Evolutionary conservation across 1,139 yeast genomes (phyloP).

Genomic region (Hansenula sp.): DNA sequence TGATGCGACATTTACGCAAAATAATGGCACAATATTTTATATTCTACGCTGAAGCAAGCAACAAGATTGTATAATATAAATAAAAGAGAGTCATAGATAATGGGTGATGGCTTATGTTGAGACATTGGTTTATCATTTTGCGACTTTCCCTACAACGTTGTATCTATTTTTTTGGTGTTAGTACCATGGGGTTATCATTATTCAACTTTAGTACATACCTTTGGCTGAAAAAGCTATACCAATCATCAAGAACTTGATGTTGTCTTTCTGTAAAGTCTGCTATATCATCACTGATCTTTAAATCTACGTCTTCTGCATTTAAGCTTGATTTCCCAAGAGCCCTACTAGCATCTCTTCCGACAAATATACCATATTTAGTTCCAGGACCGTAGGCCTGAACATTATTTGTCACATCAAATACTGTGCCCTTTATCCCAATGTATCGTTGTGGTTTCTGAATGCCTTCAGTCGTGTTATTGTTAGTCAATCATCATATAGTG

Average conservation of each 20-base stretch:
- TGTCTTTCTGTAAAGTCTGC: slow-evolving; percentile 48
- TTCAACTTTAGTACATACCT: slow-evolving; percentile 30
- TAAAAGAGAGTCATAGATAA: background rate
- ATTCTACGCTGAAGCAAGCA: too few species aligned
- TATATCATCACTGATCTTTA: slow-evolving; percentile 40
- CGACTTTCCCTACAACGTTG: slow-evolving; percentile 35
- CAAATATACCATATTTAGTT: slow-evolving; percentile 64
- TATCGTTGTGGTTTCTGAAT: slow-evolving; percentile 44
- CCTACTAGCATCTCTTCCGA: slow-evolving; percentile 75
- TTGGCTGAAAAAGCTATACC: slow-evolving; percentile 54
- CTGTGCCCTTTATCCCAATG: slow-evolving; percentile 70
- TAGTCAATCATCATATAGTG: too few species aligned
- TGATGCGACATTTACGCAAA: background rate
- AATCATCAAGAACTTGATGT: slow-evolving; percentile 46
- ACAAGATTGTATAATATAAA: too few species aligned
- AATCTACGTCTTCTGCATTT: slow-evolving; percentile 41
- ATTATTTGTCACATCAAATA: slow-evolving; percentile 74
- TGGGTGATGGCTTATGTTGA: too few species aligned
- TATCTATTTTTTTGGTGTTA: slow-evolving; percentile 24
- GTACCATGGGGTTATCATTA: too few species aligned
- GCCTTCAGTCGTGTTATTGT: slow-evolving; percentile 24
- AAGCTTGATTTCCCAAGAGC: slow-evolving; percentile 59
- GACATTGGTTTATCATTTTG: slow-evolving; percentile 1
- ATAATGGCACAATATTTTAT: too few species aligned
- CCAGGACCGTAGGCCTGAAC: slow-evolving; percentile 71